These are phyloP conservation scores for Talaromyces sp. DNA, from an alignment of 2,329 filamentous ascomycete species.

Conservation along the genomic window DNA sequence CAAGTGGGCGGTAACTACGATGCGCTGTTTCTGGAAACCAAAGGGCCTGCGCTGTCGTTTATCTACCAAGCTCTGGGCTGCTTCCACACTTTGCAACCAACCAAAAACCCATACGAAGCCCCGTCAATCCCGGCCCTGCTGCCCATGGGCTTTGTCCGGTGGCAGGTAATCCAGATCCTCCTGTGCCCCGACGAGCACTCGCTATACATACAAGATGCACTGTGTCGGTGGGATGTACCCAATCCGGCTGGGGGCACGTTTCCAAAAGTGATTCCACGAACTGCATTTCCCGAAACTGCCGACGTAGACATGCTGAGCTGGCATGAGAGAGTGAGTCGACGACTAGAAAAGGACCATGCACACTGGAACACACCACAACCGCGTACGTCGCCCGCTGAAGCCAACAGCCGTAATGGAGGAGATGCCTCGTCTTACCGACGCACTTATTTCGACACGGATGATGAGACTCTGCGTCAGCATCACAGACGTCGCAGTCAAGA, in stretches of 20 bases:
- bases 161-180: conserved; percentile 87
- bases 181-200: conserved; percentile 86
- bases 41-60: conserved; percentile 72
- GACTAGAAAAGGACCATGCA: conserved; percentile 59
- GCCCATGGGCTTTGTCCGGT: conserved; percentile 78
- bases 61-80: conserved; percentile 91
- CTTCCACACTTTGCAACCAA: conserved; percentile 78
- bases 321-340: conserved; percentile 73
- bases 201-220: conserved; percentile 73
- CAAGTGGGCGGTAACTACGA: conserved; percentile 72
- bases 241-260: conserved; percentile 61
- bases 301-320: conserved; percentile 80
- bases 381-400: conserved; percentile 27
- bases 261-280: conserved; percentile 61
- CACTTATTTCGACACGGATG: conserved; percentile 1
- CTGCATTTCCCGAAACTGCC: conserved; percentile 65
- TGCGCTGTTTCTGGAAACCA: conserved; percentile 71
- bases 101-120: conserved; percentile 62
- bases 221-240: conserved; percentile 69
- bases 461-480: conserved; percentile 1
- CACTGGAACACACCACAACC: conserved; percentile 31
- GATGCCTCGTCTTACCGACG: conserved; percentile 5
- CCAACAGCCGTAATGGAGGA: conserved; percentile 21
- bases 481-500: conserved; percentile 8
- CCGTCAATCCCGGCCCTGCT: conserved; percentile 82